Percentiles rank a stretch among this genome's conserved stretches.
phyloP scores from a whole-genome alignment of 768 basidiomycete species.

The Cyathus striatus region DNA sequence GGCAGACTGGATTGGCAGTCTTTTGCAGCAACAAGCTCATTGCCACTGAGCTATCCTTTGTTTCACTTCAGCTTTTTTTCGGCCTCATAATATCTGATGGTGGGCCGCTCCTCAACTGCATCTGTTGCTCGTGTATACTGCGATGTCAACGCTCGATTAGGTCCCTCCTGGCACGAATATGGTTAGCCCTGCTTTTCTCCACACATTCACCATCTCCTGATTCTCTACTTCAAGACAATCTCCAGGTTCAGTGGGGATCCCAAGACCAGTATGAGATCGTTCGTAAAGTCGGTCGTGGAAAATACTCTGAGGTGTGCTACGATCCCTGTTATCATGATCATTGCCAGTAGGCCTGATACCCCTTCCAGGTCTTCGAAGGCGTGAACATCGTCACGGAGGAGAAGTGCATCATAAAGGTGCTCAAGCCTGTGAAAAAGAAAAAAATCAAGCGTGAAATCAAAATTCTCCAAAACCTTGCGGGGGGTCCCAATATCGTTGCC shows the following conservation, averaged over 20 bases:
- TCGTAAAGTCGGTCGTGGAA: conserved; percentile 91
- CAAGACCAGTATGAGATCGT: conserved; percentile 99
- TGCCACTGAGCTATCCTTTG: conserved; percentile 16
- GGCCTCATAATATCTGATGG: conserved; percentile 16
- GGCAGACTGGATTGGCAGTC: no score
- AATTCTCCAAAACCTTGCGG: conserved; percentile 93
- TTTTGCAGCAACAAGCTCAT: conserved; percentile 54
- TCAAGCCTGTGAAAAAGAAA: conserved; percentile 99
- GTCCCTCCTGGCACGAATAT: conserved; percentile 94
- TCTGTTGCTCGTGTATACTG: conserved; percentile 85
- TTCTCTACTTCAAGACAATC: conserved; percentile 60
- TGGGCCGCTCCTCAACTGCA: conserved; percentile 70
- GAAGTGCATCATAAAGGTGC: conserved; percentile 97
- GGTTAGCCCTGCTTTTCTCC: conserved; percentile 40
- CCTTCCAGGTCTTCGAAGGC: conserved; percentile 80
- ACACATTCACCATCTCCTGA: conserved; percentile 13
- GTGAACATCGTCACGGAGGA: conserved; percentile 87
- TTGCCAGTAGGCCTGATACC: conserved; percentile 7
- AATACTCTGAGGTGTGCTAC: conserved; percentile 80
- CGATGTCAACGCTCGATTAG: conserved; percentile 83
- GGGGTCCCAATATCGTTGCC: conserved; percentile 92
- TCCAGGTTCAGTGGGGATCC: conserved; percentile 95
- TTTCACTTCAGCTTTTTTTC: conserved; percentile 3
- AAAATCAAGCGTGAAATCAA: conserved; percentile 99
- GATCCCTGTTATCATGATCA: conserved; percentile 3